Evolutionary conservation across 257 asterid species (phyloP).

Genomic region (Solanum tacnaense): DNA sequence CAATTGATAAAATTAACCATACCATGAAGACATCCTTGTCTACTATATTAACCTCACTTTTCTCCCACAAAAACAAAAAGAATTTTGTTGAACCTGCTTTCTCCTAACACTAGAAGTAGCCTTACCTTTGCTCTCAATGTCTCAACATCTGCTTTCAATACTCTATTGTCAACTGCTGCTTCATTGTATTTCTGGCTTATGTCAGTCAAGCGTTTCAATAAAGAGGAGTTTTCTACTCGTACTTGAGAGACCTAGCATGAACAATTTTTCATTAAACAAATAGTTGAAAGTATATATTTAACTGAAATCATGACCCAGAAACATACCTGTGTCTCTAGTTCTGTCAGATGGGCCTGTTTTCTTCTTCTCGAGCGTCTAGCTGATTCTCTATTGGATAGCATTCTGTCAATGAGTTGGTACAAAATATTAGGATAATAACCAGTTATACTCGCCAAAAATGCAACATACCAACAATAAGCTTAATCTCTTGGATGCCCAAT

Average conservation of each 20-base stretch:
- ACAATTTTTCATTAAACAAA: constrained; percentile 2
- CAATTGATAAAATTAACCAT: not conserved
- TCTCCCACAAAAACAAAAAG: not conserved
- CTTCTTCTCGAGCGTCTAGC: constrained; percentile 97
- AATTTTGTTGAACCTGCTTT: not conserved
- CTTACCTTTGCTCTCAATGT: constrained; percentile 64
- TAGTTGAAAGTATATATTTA: not conserved
- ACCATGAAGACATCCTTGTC: not conserved
- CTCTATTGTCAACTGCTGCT: constrained; percentile 67
- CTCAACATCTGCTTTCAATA: constrained; percentile 71
- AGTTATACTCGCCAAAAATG: not conserved
- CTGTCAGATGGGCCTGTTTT: constrained; percentile 92
- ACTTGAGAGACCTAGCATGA: constrained; percentile 58
- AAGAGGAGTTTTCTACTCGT: constrained; percentile 67
- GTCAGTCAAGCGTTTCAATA: constrained; percentile 50
- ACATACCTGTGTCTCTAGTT: constrained; percentile 78
- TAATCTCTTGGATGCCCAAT: not conserved
- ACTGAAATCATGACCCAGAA: not conserved
- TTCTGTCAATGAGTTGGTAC: constrained; percentile 34
- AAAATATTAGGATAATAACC: not conserved
- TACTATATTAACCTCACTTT: not conserved
- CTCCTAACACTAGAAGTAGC: not conserved
- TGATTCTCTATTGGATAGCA: constrained; percentile 97
- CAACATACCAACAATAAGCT: not conserved
- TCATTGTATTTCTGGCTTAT: constrained; percentile 62